Evolutionary conservation across 768 basidiomycete genomes (phyloP), one percentile per base, ranked within the genome.

Genomic region (Pleurotus pulmonarius): DNA sequence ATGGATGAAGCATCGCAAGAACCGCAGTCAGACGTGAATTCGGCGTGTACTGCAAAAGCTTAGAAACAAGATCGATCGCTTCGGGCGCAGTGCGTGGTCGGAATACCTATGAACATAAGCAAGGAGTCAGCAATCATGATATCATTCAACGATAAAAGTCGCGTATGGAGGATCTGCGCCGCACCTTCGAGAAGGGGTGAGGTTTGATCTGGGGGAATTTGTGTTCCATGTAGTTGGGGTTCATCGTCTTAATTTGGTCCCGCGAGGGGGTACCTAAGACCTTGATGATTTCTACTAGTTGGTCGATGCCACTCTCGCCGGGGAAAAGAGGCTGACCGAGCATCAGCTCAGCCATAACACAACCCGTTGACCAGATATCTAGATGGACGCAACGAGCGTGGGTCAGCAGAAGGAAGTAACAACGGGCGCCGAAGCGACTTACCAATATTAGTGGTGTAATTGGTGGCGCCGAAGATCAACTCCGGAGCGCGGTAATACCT

Each of bases 221-320:
- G 85, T 99, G 97, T 70, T 99, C 97, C 97, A 98, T 98, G 75
- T 99, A 99, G 77, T 99, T 99, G 55, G 97, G 97, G 74, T 99
- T 99, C 97, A 99, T 99, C 64, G 97, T 98, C 87, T 99, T 98
- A 83, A 99, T 99, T 73, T 99, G 97, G 69, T 98, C 97, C 63
- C 96, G 80, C 58, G 97, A 95, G 2, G 97, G 97, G 18, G 97
- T 99, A 13, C 97, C 97, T 53, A 99, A 84, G 44, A 99, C 94
- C 73, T 99, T 99, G 87, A 99, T 99, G 65, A 99, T 99, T 76
- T 99, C 97, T 56, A 99, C 97, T 66, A 99, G 72, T 75, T 99
- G 97, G 75, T 99, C 97, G 67, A 99, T 99, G 20, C 96, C 95
- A 68, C 90, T 92, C 76, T 99, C 97, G 58, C 97, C 97, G 3